Evolutionary conservation across 768 basidiomycete species (phyloP), one percentile per base, ranked within the genome.

Genomic region (Collybiopsis confluens): DNA sequence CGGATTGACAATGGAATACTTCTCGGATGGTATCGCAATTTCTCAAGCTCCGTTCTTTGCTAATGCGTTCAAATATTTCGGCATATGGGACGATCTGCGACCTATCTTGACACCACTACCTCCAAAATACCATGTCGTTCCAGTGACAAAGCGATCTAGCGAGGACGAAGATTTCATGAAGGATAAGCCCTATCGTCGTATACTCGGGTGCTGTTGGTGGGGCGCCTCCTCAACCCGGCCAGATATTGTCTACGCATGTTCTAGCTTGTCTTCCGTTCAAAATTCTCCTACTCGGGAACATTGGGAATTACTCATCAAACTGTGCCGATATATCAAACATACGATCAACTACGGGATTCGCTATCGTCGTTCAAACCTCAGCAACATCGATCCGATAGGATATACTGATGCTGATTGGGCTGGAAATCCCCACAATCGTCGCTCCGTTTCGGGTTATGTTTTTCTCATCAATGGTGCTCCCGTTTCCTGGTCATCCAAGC

Each of bases 401-500:
- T 48, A 36, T 48, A 15, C 21, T 11, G 30, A 48, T 24, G 28
- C 47, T 2, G 47, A 48, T 27, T 48, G 30, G 33, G 28, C 30
- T 15, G 30, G 33, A 3, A n/a, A 48, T 38, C 28, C 6, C 2
- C 18, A 4, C 28, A 38, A 16, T 10, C 57, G 66, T 15, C 18
- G 60, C 10, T 70, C 69, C 4, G 60, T 62, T 0, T 62, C 65
- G 13, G 69, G 67, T 0, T 68, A 67, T 40, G 54, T 70, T 7
- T 68, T 65, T 46, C 58, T 65, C 47, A 45, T 64, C 30, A 62
- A 58, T 15, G 68, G 66, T 1, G 63, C 64, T 0, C 57, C 66
- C 0, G 61, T 67, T 1, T 61, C 61, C 5, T 73, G 71, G 71
- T 57, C 50, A 5, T 61, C 67, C 2, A 68, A 67, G 49, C 58